phyloP scores from a whole-genome alignment of 768 basidiomycete species.

The Hypholoma sublateritium region DNA sequence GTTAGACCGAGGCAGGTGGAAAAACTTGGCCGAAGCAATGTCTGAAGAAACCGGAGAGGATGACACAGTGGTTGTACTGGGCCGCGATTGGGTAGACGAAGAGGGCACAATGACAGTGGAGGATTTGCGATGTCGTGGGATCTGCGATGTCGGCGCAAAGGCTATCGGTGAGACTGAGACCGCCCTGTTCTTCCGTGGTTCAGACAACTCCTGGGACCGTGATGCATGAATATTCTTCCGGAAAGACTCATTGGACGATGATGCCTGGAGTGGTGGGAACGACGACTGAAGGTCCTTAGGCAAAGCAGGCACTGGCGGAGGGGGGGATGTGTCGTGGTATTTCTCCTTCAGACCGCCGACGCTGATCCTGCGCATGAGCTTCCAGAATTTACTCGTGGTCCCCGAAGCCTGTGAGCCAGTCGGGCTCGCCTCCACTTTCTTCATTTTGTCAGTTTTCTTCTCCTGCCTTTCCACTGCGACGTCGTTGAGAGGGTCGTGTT shows the following conservation, averaged over 20 bases:
- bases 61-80: conserved; percentile 52
- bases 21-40: conserved; percentile 52
- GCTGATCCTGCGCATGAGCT: conserved; percentile 69
- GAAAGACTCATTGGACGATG: neutral
- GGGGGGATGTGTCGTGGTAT: conserved; percentile 28
- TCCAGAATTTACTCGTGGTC: conserved; percentile 57
- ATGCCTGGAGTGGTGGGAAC: neutral
- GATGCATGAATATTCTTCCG: neutral
- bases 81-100: conserved; percentile 23
- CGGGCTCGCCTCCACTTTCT: conserved; percentile 6
- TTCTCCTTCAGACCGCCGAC: conserved; percentile 62
- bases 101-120: neutral
- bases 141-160: neutral
- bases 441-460: neutral
- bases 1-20: conserved; percentile 39
- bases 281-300: conserved; percentile 38
- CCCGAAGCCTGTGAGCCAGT: conserved; percentile 6
- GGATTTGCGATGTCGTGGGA: neutral
- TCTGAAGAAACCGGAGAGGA: conserved; percentile 63
- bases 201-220: neutral
- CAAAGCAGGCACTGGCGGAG: conserved; percentile 62
- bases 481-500: too few species aligned
- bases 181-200: neutral
- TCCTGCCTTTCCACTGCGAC: neutral
- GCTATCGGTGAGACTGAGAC: neutral